These are phyloP conservation scores for Aspergillus sp. DNA, from an alignment of 2,329 filamentous ascomycete genomes.

Conservation along the genomic window DNA sequence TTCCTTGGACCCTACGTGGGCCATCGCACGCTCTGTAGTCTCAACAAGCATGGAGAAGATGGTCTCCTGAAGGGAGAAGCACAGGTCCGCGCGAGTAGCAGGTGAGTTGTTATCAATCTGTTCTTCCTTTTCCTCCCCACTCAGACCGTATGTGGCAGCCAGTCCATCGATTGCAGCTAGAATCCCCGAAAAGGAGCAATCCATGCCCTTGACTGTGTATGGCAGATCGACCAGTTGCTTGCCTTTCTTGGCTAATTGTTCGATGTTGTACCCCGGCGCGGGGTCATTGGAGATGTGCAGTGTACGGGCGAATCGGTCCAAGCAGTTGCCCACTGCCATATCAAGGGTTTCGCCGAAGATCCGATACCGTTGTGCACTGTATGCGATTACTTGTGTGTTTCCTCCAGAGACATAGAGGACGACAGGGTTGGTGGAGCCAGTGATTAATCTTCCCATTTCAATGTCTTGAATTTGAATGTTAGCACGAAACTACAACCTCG, in stretches of 20 bases:
- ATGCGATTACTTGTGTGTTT: constrained; percentile 97
- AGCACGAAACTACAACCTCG: background rate
- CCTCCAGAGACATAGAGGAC: constrained; percentile 94
- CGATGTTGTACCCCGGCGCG: constrained; percentile 95
- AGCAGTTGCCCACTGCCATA: constrained; percentile 95
- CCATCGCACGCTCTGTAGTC: constrained; percentile 98
- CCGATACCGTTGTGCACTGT: constrained; percentile 87
- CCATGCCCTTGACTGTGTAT: constrained; percentile 98
- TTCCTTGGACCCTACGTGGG: constrained; percentile 84
- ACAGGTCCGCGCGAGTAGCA: constrained; percentile 72
- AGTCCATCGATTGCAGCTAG: constrained; percentile 76
- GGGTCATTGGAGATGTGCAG: constrained; percentile 91
- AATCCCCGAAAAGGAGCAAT: constrained; percentile 93
- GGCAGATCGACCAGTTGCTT: constrained; percentile 76
- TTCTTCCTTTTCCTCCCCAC: constrained; percentile 47
- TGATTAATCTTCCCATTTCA: constrained; percentile 95
- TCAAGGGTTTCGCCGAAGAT: constrained; percentile 98
- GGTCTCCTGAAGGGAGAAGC: constrained; percentile 92
- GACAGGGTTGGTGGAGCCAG: constrained; percentile 83
- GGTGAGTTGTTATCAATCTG: constrained; percentile 40
- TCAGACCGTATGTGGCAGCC: constrained; percentile 50
- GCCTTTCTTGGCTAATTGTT: constrained; percentile 78
- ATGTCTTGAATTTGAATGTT: constrained; percentile 56
- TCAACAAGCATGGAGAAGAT: constrained; percentile 96
- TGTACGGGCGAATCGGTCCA: constrained; percentile 91